Percentiles rank a stretch among this genome's conserved stretches.
Evolutionary conservation across 306 rosid genomes (phyloP).

Genomic region (Astragalus membranaceus): DNA sequence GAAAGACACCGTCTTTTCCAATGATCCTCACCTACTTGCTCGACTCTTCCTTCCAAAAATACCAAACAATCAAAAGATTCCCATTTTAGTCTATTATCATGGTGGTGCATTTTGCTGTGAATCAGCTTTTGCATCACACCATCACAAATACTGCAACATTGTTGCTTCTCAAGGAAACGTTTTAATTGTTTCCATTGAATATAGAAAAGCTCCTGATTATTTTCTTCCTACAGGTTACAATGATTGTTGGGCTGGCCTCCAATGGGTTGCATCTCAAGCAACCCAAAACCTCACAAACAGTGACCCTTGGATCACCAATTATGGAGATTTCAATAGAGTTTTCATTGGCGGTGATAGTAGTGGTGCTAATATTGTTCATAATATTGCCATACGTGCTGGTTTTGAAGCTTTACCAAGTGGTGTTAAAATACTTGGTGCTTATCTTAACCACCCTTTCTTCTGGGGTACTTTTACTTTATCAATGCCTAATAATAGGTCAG

Average conservation of each 20-base stretch:
- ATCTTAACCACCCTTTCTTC: slow-evolving; percentile 27
- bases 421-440: slow-evolving; percentile 25
- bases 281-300: neutral
- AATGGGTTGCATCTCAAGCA: slow-evolving; percentile 34
- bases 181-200: slow-evolving; percentile 31
- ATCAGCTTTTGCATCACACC: slow-evolving; percentile 31
- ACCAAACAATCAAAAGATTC: neutral
- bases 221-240: slow-evolving; percentile 33
- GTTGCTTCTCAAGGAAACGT: slow-evolving; percentile 29
- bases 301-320: slow-evolving; percentile 38
- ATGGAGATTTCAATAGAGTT: slow-evolving; percentile 25
- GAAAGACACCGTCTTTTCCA: slow-evolving; percentile 17
- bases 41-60: neutral
- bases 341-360: slow-evolving; percentile 48
- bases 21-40: neutral
- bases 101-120: slow-evolving; percentile 35
- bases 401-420: slow-evolving; percentile 31
- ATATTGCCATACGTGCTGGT: slow-evolving; percentile 38
- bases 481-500: slow-evolving; percentile 14
- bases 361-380: slow-evolving; percentile 42
- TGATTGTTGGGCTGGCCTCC: slow-evolving; percentile 40
- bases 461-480: slow-evolving; percentile 26
- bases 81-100: slow-evolving; percentile 34
- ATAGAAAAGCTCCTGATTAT: slow-evolving; percentile 41
- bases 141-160: slow-evolving; percentile 16